Evolutionary conservation across 495 filamentous ascomycete genomes (phyloP).

Genomic region (Opeltia flavorubescens): DNA sequence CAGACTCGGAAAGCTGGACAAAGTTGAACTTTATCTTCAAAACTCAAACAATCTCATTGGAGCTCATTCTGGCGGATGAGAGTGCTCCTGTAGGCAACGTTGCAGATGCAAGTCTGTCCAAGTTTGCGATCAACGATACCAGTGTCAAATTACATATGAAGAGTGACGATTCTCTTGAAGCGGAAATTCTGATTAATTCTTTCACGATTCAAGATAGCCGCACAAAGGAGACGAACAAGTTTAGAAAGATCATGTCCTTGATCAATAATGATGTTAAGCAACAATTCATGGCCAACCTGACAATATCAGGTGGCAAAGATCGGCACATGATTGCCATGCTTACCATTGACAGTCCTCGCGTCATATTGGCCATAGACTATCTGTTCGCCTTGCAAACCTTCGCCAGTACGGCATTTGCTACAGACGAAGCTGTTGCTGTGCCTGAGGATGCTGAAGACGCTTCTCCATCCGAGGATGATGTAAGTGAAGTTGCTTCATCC

Average conservation of each 20-base stretch:
- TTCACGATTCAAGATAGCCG: slow-evolving; percentile 91
- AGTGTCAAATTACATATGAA: slow-evolving; percentile 89
- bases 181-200: slow-evolving; percentile 83
- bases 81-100: slow-evolving; percentile 62
- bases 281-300: slow-evolving; percentile 91
- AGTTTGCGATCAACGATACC: slow-evolving; percentile 85
- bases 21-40: slow-evolving; percentile 90
- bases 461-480: slow-evolving; percentile 46
- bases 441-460: slow-evolving; percentile 38
- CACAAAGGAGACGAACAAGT: slow-evolving; percentile 77
- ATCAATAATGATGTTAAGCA: slow-evolving; percentile 88
- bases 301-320: slow-evolving; percentile 76
- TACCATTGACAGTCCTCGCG: slow-evolving; percentile 87
- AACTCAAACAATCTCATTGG: slow-evolving; percentile 70
- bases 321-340: slow-evolving; percentile 77
- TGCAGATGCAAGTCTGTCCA: slow-evolving; percentile 73
- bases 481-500: slow-evolving; percentile 23
- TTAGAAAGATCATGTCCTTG: slow-evolving; percentile 94
- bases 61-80: slow-evolving; percentile 66
- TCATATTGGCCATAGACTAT: slow-evolving; percentile 93
- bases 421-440: slow-evolving; percentile 40
- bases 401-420: slow-evolving; percentile 50
- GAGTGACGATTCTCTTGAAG: slow-evolving; percentile 81
- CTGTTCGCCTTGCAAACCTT: slow-evolving; percentile 80
- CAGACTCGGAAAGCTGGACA: slow-evolving; percentile 63